A percentile compares a stretch with the other conserved stretches of the same genome.
Conservation (phyloP, 2,329 filamentous ascomycete genomes). For the Aspergillus floridensis region DNA sequence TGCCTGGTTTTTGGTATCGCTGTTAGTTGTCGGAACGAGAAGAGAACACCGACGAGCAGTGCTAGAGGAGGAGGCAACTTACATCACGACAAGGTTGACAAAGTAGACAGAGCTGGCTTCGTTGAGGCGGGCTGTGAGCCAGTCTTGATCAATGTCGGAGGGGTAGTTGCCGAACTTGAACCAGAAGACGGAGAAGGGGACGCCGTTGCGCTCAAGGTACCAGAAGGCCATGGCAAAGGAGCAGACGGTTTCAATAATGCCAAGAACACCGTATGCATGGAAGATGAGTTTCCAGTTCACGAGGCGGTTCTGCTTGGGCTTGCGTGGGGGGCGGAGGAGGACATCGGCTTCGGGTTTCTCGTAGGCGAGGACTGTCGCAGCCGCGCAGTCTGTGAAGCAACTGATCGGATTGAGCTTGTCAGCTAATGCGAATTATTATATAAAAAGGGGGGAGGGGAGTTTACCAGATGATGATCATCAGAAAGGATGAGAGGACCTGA, state of each 20-base stretch:
- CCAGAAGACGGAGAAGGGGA: slow-evolving; percentile 65
- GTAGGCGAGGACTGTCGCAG: slow-evolving; percentile 71
- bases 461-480: slow-evolving; percentile 67
- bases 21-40: slow-evolving; percentile 12
- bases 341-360: slow-evolving; percentile 76
- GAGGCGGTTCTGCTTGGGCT: slow-evolving; percentile 66
- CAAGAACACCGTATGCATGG: slow-evolving; percentile 70
- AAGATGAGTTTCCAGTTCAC: slow-evolving; percentile 71
- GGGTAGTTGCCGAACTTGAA: slow-evolving; percentile 62
- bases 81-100: slow-evolving; percentile 76
- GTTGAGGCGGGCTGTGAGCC: slow-evolving; percentile 52
- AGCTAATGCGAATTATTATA: not conserved
- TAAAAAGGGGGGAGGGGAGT: not conserved
- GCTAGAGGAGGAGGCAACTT: slow-evolving; percentile 28
- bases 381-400: slow-evolving; percentile 74
- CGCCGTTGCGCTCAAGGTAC: slow-evolving; percentile 59
- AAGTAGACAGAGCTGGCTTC: slow-evolving; percentile 74
- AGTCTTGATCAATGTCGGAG: slow-evolving; percentile 55
- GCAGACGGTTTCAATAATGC: slow-evolving; percentile 59
- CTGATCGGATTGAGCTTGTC: slow-evolving; percentile 19
- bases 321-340: slow-evolving; percentile 65
- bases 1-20: slow-evolving; percentile 44
- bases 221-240: slow-evolving; percentile 67
- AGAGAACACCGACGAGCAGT: not conserved
- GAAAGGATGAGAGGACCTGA: slow-evolving; percentile 69